Evolutionary conservation across 2,329 filamentous ascomycete genomes (phyloP).

Genomic region (Colletotrichum salicis): DNA sequence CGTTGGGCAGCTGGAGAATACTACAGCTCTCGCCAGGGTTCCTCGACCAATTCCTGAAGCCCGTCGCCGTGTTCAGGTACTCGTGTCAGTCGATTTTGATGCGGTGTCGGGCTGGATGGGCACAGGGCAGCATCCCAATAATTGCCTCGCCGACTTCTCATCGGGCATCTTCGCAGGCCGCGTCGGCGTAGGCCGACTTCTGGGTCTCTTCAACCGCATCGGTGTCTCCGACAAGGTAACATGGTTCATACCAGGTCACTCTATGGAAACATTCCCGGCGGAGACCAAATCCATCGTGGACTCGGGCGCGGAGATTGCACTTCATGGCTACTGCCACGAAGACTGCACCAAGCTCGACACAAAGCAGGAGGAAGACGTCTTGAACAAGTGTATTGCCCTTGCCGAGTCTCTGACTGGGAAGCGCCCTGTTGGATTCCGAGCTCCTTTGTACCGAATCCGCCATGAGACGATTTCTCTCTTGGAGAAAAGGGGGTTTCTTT

Average conservation of each 20-base stretch:
- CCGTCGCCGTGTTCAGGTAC: constrained; percentile 40
- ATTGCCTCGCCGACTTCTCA: constrained; percentile 60
- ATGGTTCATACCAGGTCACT: constrained; percentile 64
- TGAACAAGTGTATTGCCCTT: constrained; percentile 50
- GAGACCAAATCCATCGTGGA: constrained; percentile 53
- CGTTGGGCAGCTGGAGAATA: background rate
- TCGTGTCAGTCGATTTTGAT: constrained; percentile 60
- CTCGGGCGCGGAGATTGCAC: constrained; percentile 56
- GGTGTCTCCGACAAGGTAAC: constrained; percentile 57
- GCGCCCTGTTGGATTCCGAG: constrained; percentile 57
- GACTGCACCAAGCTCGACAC: constrained; percentile 54
- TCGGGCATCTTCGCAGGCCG: constrained; percentile 61
- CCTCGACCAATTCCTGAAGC: background rate
- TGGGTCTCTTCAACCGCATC: constrained; percentile 57
- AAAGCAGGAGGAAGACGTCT: constrained; percentile 57
- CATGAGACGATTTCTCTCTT: constrained; percentile 57
- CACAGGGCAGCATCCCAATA: constrained; percentile 60
- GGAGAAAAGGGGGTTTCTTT: constrained; percentile 56
- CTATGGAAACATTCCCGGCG: constrained; percentile 57
- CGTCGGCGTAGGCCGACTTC: constrained; percentile 61
- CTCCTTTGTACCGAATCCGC: constrained; percentile 59
- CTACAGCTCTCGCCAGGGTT: background rate
- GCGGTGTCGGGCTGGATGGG: constrained; percentile 64
- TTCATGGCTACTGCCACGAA: constrained; percentile 63
- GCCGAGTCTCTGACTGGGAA: constrained; percentile 52